These are phyloP conservation scores for Fusarium sterilihyphosum DNA, from an alignment of 2,329 filamentous ascomycete species.

Conservation along the genomic window DNA sequence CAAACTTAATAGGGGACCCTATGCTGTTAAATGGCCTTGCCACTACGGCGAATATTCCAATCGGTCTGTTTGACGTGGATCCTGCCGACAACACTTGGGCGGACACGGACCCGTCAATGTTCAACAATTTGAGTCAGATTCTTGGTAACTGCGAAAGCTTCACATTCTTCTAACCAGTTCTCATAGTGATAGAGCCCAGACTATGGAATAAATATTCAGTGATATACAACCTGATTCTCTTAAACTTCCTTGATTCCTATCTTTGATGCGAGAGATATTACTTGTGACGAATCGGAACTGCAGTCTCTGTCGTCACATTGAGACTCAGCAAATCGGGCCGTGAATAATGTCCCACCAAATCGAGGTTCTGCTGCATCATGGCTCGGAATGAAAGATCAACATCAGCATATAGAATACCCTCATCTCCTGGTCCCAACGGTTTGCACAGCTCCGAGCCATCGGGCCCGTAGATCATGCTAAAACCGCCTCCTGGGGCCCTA, in stretches of 20 bases:
- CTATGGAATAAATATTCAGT: no score
- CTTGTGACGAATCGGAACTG: neutral
- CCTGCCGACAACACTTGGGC: neutral
- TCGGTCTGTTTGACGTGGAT: neutral
- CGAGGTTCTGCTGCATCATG: neutral
- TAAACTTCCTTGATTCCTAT: neutral
- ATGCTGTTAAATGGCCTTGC: neutral
- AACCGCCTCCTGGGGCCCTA: neutral
- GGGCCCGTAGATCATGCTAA: neutral
- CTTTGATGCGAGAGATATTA: rapidly evolving
- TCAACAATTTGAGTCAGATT: neutral
- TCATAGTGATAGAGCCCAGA: no score
- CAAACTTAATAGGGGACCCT: neutral
- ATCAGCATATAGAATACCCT: neutral
- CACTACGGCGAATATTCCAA: neutral
- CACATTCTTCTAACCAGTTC: neutral
- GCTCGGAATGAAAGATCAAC: neutral
- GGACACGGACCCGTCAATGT: neutral
- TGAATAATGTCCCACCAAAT: neutral
- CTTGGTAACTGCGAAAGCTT: neutral
- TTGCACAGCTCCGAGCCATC: neutral
- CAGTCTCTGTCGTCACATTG: neutral
- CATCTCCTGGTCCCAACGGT: neutral
- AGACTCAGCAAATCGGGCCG: neutral
- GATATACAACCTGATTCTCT: no score